Conservation (phyloP, 2,329 filamentous ascomycete species). For the Trematosphaeria pertusa region DNA sequence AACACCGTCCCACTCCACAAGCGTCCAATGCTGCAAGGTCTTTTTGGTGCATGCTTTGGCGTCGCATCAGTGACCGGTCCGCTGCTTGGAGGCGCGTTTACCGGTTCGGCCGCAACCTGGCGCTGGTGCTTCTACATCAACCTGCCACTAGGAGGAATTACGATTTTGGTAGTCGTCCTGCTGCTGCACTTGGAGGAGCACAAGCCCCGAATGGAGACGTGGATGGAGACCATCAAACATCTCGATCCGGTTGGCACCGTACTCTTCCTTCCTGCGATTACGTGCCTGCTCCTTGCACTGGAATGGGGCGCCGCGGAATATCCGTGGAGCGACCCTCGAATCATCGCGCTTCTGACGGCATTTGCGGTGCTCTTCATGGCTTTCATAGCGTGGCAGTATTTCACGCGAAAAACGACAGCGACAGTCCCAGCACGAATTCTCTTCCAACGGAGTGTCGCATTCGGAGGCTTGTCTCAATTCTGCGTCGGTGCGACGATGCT, state of each 20-base stretch:
- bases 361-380: conserved; percentile 49
- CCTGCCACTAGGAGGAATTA: conserved; percentile 58
- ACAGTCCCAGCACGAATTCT: conserved; percentile 53
- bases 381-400: conserved; percentile 49
- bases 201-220: conserved; percentile 32
- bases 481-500: conserved; percentile 49
- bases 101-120: conserved; percentile 51
- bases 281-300: conserved; percentile 55
- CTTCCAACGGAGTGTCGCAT: conserved; percentile 51
- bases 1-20: conserved; percentile 49
- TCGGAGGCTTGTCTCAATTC: conserved; percentile 49
- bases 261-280: conserved; percentile 52
- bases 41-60: conserved; percentile 49
- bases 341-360: conserved; percentile 52
- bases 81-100: conserved; percentile 53
- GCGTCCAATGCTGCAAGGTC: conserved; percentile 49
- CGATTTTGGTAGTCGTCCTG: conserved; percentile 40
- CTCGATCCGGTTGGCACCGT: conserved; percentile 53
- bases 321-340: conserved; percentile 48
- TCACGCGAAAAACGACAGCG: conserved; percentile 49
- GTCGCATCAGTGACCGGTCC: conserved; percentile 53
- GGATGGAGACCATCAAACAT: conserved; percentile 43
- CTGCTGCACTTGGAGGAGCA: conserved; percentile 43
- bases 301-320: conserved; percentile 58
- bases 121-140: conserved; percentile 60